A percentile compares a stretch with the other conserved stretches of the same genome.
These are phyloP conservation scores for Datisca glomerata DNA, from an alignment of 306 rosid genomes.

Conservation along the genomic window DNA sequence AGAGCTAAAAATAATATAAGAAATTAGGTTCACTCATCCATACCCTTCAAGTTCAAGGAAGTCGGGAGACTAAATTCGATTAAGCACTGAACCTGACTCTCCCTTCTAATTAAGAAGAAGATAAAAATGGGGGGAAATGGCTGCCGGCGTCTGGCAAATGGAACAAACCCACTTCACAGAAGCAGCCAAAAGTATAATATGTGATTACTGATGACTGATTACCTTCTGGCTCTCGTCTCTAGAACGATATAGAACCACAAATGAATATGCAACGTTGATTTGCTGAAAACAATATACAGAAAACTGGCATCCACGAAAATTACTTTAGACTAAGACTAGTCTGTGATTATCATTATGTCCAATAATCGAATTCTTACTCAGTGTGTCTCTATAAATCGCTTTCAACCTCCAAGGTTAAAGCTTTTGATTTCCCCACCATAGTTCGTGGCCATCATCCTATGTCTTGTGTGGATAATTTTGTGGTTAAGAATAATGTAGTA, in stretches of 20 bases:
- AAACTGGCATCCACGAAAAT: slow-evolving; percentile 3
- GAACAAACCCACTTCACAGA: slow-evolving; percentile 18
- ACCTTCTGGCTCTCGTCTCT: no score
- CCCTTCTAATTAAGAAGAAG: no score
- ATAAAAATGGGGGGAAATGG: no score
- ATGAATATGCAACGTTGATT: slow-evolving; percentile 3
- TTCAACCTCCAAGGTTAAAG: slow-evolving; percentile 7
- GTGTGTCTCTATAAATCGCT: not conserved
- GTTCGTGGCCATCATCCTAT: not conserved
- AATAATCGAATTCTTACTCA: not conserved
- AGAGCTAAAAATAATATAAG: not conserved
- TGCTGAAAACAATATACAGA: not conserved
- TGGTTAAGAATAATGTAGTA: no score
- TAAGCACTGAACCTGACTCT: no score
- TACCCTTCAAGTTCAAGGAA: not conserved
- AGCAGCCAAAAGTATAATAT: no score
- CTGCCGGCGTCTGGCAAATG: slow-evolving; percentile 13
- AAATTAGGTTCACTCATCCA: not conserved
- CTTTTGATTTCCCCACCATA: not conserved
- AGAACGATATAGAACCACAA: slow-evolving; percentile 31
- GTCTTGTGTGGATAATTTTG: no score
- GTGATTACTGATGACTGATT: no score
- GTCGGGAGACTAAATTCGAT: no score
- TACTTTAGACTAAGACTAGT: not conserved
- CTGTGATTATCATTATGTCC: not conserved